These are phyloP conservation scores for Phyllosticta paracitricarpa DNA, from an alignment of 2,329 filamentous ascomycete species.

Conservation along the genomic window DNA sequence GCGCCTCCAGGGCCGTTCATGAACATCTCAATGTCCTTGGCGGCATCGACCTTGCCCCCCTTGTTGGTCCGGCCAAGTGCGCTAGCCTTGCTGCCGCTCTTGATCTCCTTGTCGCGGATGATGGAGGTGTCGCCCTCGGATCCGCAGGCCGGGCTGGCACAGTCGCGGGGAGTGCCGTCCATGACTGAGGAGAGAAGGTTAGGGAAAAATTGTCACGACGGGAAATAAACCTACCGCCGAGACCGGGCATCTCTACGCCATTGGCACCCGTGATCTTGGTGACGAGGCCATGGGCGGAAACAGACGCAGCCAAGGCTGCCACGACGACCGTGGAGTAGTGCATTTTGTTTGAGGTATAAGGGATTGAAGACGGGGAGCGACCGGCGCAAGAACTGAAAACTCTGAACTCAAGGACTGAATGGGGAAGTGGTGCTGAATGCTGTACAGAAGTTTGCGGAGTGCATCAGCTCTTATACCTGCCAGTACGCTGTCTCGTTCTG, in stretches of 20 bases:
- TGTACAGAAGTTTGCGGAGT: background rate
- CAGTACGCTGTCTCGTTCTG: background rate
- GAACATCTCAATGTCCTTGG: slow-evolving; percentile 48
- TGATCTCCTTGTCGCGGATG: slow-evolving; percentile 53
- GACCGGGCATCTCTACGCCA: slow-evolving; percentile 52
- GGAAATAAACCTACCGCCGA: slow-evolving; percentile 35
- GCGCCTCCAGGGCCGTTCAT: slow-evolving; percentile 35
- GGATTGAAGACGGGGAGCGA: background rate
- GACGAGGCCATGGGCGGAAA: slow-evolving; percentile 50
- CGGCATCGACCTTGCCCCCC: slow-evolving; percentile 49
- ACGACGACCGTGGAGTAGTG: slow-evolving; percentile 38
- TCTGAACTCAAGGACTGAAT: background rate
- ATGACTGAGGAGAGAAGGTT: slow-evolving; percentile 33
- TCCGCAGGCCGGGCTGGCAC: slow-evolving; percentile 50
- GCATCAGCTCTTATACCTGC: background rate
- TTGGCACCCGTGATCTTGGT: slow-evolving; percentile 49
- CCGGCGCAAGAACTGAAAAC: slow-evolving; percentile 4
- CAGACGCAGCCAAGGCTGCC: slow-evolving; percentile 37
- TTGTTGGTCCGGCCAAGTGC: slow-evolving; percentile 56
- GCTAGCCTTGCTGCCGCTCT: slow-evolving; percentile 40
- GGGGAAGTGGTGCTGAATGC: background rate
- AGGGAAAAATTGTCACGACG: slow-evolving; percentile 3
- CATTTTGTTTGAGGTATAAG: slow-evolving; percentile 28
- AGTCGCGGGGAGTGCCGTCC: slow-evolving; percentile 60
- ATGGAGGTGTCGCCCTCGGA: slow-evolving; percentile 63